Percentiles rank a stretch among this genome's conserved stretches.
phyloP scores from a whole-genome alignment of 768 basidiomycete genomes.

The Suillus fuscotomentosus region DNA sequence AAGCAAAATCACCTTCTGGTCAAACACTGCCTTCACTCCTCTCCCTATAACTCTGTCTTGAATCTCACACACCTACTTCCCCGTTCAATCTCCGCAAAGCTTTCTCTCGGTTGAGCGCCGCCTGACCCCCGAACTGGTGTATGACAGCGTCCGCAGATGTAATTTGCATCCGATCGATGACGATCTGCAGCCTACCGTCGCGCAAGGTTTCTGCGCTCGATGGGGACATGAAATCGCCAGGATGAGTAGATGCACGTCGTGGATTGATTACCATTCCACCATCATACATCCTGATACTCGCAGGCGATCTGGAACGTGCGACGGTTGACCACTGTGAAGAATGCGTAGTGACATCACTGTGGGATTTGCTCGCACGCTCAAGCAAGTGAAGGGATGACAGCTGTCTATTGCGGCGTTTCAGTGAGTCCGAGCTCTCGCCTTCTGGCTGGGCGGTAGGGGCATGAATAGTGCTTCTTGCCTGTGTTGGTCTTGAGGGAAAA shows the following conservation, averaged over 20 bases:
- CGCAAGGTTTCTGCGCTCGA: constrained; percentile 3
- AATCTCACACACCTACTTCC: not conserved
- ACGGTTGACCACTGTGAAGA: constrained; percentile 32
- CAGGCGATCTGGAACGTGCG: constrained; percentile 13
- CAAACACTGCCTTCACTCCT: constrained; percentile 7
- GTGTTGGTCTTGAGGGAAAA: constrained; percentile 9
- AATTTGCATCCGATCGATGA: constrained; percentile 24
- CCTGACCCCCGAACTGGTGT: not conserved
- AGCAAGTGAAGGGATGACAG: constrained; percentile 15
- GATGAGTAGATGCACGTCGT: not conserved
- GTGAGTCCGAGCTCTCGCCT: constrained; percentile 6
- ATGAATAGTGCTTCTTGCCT: constrained; percentile 4
- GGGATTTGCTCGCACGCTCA: constrained; percentile 18
- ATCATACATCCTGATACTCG: constrained; percentile 25
- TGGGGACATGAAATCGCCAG: not conserved
- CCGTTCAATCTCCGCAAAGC: not conserved
- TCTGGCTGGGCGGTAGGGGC: not conserved
- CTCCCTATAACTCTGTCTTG: constrained; percentile 17
- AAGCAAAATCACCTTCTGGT: not conserved
- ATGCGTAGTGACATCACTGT: constrained; percentile 28
- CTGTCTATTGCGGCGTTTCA: constrained; percentile 12
- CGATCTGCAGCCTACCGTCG: not conserved
- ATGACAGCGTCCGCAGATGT: constrained; percentile 29
- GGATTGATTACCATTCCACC: constrained; percentile 11
- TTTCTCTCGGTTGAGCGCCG: not conserved